Evolutionary conservation across 2,329 filamentous ascomycete species (phyloP), one percentile per base, ranked within the genome.

Genomic region (Macrophomina phaseolina): DNA sequence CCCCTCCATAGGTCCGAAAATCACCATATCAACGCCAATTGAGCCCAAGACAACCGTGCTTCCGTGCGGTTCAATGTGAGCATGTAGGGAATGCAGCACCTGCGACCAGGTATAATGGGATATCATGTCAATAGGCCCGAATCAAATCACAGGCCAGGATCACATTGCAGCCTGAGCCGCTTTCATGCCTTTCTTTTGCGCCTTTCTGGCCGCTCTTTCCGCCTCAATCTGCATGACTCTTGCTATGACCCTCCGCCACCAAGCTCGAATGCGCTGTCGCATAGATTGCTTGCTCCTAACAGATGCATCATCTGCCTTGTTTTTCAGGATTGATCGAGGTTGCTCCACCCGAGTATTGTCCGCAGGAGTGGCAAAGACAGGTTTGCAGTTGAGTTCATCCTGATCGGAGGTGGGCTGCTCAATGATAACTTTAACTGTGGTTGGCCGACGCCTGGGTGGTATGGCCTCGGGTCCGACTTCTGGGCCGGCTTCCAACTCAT

Each of bases 191-290:
- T 23, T 23, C 23, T 23, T 23, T 23, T 23, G 23, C 23, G 8
- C 8, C 6, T 12, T 23, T 8, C 4, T 9, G 42, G 32, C 36
- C 5, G 36, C 28, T 18, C 46, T 23, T 36, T 46, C 23, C 34
- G 40, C 38, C 62, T 56, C 48, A 11, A 23, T 58, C 32, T 46
- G 16, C 63, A 58, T 6, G n/a, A 65, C 12, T 28, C 58, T 65
- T 1, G 42, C 42, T 2, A 65, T n/a, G 8, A 65, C 8, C 6
- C 63, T 51, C 9, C 63, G 63, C 63, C 63, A 65, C 4, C 56
- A 28, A 18, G 16, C 28, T 48, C 42, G 32, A 49, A 65, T 38
- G 23, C 63, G 52, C 0, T 18, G 9, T 16, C 63, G 38, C 14
- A 58, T 65, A n/a, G 45, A 61, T 14, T 36, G 42, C 14, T 49